Conservation (phyloP, 148 eudicot species). For the Chenopodium formosanum region DNA sequence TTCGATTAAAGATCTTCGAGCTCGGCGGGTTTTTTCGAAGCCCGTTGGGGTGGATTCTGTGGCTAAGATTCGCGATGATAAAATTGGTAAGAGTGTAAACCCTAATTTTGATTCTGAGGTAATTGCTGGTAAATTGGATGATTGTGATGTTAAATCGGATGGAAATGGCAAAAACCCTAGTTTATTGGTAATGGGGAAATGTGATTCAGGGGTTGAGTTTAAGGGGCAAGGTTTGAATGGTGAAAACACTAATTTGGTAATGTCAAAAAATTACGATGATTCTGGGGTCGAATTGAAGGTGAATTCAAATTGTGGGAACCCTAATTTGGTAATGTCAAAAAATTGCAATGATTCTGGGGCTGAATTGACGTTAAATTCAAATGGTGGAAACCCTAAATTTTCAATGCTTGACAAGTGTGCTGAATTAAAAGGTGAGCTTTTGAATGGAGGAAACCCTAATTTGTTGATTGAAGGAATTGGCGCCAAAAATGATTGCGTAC, state of each 20-base stretch:
- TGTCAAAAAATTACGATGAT: background rate
- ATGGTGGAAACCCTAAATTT: conserved; percentile 7
- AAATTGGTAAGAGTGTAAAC: conserved; percentile 19
- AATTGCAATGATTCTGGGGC: conserved; percentile 5
- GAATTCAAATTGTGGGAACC: conserved; percentile 8
- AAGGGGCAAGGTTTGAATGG: background rate
- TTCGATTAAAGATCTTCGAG: conserved; percentile 42
- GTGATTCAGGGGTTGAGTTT: conserved; percentile 11
- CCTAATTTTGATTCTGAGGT: conserved; percentile 13
- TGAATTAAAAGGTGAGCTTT: background rate
- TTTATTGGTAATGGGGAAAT: background rate
- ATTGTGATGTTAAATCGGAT: background rate
- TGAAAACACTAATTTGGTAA: conserved; percentile 21
- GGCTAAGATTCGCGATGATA: background rate
- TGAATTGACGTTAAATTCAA: background rate
- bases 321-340: conserved; percentile 4
- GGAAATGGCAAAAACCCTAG: background rate
- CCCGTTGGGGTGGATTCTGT: conserved; percentile 4
- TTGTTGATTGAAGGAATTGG: background rate
- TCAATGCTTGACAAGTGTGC: background rate
- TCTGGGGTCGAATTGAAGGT: background rate
- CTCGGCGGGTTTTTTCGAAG: conserved; percentile 37
- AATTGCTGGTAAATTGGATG: conserved; percentile 4
- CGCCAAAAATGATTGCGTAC: background rate
- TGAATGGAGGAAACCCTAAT: conserved; percentile 8